Evolutionary conservation across 2,329 filamentous ascomycete genomes (phyloP).

Genomic region (Davidsoniella neocaledoniae): DNA sequence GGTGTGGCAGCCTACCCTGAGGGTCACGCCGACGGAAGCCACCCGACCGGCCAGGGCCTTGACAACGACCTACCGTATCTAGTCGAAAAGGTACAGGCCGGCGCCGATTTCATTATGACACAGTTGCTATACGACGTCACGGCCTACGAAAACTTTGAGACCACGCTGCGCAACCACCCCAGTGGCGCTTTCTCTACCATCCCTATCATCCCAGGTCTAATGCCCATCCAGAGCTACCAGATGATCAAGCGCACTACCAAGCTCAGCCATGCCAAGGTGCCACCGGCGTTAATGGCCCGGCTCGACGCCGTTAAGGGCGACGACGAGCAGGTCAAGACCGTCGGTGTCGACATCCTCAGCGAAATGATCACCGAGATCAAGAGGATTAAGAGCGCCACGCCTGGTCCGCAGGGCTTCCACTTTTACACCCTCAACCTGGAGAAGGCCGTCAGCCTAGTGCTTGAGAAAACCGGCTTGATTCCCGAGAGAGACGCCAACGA

Average conservation of each 20-base stretch:
- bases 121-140: slow-evolving; percentile 88
- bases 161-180: slow-evolving; percentile 56
- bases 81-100: slow-evolving; percentile 77
- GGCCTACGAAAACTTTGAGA: slow-evolving; percentile 69
- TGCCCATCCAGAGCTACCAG: slow-evolving; percentile 96
- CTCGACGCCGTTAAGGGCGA: slow-evolving; percentile 60
- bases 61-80: slow-evolving; percentile 78
- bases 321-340: slow-evolving; percentile 64
- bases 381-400: slow-evolving; percentile 17
- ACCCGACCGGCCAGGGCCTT: slow-evolving; percentile 50
- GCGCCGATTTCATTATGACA: slow-evolving; percentile 96
- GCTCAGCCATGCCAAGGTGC: slow-evolving; percentile 75
- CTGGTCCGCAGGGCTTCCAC: slow-evolving; percentile 60
- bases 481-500: slow-evolving; percentile 26
- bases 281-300: slow-evolving; percentile 49
- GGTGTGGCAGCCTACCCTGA: slow-evolving; percentile 92
- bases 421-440: slow-evolving; percentile 96
- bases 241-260: slow-evolving; percentile 91
- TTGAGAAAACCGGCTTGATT: slow-evolving; percentile 75
- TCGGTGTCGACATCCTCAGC: slow-evolving; percentile 66
- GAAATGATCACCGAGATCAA: slow-evolving; percentile 72
- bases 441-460: slow-evolving; percentile 84
- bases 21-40: slow-evolving; percentile 79
- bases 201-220: slow-evolving; percentile 82
- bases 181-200: slow-evolving; percentile 75